Conservation (phyloP, 768 basidiomycete genomes). For the Boletus edulis region DNA sequence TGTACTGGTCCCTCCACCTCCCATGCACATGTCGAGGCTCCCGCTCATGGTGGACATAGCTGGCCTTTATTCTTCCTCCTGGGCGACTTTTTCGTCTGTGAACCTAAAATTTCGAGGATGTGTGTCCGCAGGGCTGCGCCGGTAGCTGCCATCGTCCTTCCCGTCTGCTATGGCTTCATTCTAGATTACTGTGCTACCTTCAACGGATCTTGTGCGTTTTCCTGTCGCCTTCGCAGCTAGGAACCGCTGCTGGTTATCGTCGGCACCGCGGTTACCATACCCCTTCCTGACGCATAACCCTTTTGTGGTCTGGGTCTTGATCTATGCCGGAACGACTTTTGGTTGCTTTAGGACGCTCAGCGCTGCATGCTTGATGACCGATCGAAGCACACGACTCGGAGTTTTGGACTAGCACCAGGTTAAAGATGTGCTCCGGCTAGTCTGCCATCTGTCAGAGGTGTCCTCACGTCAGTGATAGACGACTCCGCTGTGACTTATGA, state of each 20-base stretch:
- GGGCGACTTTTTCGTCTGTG: constrained; percentile 67
- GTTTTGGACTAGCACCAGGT: no score
- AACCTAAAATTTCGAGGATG: constrained; percentile 47
- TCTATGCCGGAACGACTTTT: constrained; percentile 60
- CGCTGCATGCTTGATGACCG: constrained; percentile 41
- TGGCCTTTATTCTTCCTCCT: constrained; percentile 56
- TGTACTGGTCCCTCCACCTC: constrained; percentile 67
- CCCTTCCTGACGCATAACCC: constrained; percentile 73
- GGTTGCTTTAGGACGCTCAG: constrained; percentile 56
- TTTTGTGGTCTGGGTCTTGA: constrained; percentile 47
- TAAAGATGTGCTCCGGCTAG: no score
- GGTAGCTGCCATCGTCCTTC: constrained; percentile 17
- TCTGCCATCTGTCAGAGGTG: no score
- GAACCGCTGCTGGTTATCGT: no score
- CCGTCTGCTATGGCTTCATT: constrained; percentile 56
- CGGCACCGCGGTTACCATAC: neutral
- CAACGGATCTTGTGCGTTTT: constrained; percentile 61
- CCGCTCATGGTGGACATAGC: constrained; percentile 65
- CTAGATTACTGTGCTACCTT: constrained; percentile 62
- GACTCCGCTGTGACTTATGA: no score
- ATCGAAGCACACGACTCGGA: no score
- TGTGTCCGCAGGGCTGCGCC: constrained; percentile 18
- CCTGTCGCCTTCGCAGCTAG: neutral
- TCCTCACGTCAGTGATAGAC: no score
- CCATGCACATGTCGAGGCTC: constrained; percentile 15